Percentiles rank a stretch among this genome's conserved stretches.
Evolutionary conservation across 768 basidiomycete genomes (phyloP).

Genomic region (Cystobasidium onofrii): DNA sequence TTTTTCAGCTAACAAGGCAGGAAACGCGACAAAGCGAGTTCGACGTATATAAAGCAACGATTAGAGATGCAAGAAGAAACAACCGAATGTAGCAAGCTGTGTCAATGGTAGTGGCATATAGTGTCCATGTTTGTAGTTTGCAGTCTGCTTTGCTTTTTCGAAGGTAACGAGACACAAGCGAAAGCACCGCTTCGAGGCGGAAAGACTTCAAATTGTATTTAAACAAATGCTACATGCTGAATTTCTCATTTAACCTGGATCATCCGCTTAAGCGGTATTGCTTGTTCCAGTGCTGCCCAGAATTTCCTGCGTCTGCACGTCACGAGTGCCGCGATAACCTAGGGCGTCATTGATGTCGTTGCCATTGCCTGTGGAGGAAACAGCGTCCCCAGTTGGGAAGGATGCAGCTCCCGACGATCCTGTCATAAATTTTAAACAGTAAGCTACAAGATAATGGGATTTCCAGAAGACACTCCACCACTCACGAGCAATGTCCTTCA

Average conservation of each 20-base stretch:
- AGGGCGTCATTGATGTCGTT: neutral
- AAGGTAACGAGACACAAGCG: too few relatives aligned
- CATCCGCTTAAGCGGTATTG: neutral
- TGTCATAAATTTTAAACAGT: neutral
- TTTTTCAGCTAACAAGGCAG: neutral
- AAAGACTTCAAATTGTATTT: too few relatives aligned
- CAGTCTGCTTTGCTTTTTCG: too few relatives aligned
- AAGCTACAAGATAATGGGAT: neutral
- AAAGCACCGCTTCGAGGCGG: too few relatives aligned
- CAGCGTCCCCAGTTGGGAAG: constrained; percentile 11
- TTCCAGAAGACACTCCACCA: neutral
- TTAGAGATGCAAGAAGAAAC: too few relatives aligned
- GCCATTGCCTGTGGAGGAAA: neutral
- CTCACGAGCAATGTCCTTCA: constrained; percentile 26
- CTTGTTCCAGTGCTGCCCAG: neutral
- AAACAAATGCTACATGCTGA: neutral
- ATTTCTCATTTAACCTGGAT: too few relatives aligned
- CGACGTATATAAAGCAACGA: neutral
- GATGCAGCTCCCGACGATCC: constrained; percentile 16
- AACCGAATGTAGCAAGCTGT: too few relatives aligned
- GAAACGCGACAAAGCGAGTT: neutral
- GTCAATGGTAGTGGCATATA: too few relatives aligned
- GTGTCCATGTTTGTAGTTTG: too few relatives aligned
- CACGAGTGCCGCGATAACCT: neutral
- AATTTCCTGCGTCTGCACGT: neutral